Base-by-base conservation (phyloP, 1,139 yeast genomes). In the Suhomyces guaymorum region DNA sequence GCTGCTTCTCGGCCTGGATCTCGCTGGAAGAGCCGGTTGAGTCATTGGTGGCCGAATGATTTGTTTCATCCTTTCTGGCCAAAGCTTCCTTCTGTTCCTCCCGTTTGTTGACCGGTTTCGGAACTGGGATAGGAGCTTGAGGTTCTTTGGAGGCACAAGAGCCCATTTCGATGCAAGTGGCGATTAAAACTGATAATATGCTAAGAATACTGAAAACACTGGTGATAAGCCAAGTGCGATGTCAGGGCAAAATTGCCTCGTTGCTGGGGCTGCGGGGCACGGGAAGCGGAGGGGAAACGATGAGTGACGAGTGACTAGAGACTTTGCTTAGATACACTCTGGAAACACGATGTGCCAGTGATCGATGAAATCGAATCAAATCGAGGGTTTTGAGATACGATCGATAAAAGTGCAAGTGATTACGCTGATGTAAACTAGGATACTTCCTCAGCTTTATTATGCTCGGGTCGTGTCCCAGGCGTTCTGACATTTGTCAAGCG, bases 61-160 rank as follows among this genome's bases (percentile, higher is more conserved):
- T 18, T 9, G 43, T 39, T 12, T 41, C 43, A 25, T 41, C 42
- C 40, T 38, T 43, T 28, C 37, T 42, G 35, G 38, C 41, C 27
- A 42, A 35, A n/a, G 39, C 36, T 15, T 14, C 34, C 24, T 31
- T 36, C 27, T 43, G 51, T 4, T 24, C 39, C 35, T 39, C 46
- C 24, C 49, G 50, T 25, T 41, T 46, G 16, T 31, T 29, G 11
- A 37, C 46, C 23, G 40, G 40, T 21, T 35, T 26, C 19, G 32
- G 10, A 30, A 35, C 16, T 8, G 31, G 23, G 5, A 36, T n/a
- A 7, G 42, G 15, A 6, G 27, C 44, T 26, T 32, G 28, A 12
- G 54, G 43, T 19, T 50, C 57, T 37, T 58, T 59, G n/a, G 65
- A 59, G 24, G 49, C 43, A 42, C 65, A 58, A n/a, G 54, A 43